These are phyloP conservation scores for Haplosporangium gracile DNA, from an alignment of 192 early-diverging fungal species.

Conservation along the genomic window DNA sequence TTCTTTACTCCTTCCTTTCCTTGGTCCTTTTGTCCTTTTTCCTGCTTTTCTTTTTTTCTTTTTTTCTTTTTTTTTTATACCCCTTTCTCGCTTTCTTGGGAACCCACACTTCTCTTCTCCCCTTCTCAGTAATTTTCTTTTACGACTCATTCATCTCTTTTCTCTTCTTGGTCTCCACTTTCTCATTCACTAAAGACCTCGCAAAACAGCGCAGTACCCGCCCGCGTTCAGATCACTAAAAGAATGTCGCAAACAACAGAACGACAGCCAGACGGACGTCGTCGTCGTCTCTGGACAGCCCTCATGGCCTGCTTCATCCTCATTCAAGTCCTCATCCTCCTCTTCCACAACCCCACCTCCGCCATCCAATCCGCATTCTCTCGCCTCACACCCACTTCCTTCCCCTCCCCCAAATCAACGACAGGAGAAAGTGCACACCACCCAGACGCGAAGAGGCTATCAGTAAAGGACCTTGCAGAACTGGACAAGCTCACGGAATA, in stretches of 20 bases:
- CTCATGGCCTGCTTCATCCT: neutral
- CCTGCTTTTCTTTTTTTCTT: neutral
- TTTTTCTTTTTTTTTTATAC: neutral
- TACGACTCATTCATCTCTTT: neutral
- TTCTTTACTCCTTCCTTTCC: neutral
- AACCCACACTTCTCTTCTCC: neutral
- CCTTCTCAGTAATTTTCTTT: neutral
- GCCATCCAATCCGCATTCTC: constrained; percentile 15
- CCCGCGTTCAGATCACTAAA: too few relatives aligned
- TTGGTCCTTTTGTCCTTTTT: neutral
- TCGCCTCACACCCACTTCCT: neutral
- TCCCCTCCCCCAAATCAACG: neutral
- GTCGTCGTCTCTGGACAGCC: neutral
- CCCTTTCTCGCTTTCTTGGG: neutral
- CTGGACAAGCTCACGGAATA: constrained; percentile 20
- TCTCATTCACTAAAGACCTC: neutral
- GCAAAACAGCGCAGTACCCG: too few relatives aligned
- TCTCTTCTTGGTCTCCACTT: neutral
- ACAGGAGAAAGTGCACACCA: neutral
- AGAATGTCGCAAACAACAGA: neutral
- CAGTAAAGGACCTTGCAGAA: neutral
- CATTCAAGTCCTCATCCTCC: neutral
- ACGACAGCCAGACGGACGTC: neutral
- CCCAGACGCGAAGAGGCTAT: neutral
- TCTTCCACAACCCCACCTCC: neutral